phyloP scores from a whole-genome alignment of 176 grass and related monocot species.

The Carex pumila region DNA sequence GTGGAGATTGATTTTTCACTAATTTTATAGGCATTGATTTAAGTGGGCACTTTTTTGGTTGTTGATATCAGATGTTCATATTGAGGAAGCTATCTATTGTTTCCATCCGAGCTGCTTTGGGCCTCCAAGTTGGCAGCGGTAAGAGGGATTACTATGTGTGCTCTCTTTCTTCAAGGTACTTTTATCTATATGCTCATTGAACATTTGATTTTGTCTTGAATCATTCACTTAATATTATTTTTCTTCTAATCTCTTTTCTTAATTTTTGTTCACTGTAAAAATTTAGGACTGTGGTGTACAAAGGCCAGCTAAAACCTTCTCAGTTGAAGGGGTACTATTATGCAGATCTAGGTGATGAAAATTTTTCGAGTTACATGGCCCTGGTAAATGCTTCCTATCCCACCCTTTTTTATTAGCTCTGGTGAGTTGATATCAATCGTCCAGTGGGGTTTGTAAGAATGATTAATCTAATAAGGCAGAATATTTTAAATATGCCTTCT shows the following conservation, averaged over 20 bases:
- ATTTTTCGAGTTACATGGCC: conserved; percentile 93
- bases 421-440: not conserved
- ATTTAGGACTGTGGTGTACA: conserved; percentile 88
- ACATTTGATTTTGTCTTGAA: not conserved
- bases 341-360: conserved; percentile 88
- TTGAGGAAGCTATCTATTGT: conserved; percentile 73
- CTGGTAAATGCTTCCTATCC: conserved; percentile 66
- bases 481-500: not conserved
- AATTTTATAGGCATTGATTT: not conserved
- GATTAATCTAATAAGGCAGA: not conserved
- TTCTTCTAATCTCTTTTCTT: not conserved
- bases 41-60: conserved; percentile 13
- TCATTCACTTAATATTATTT: not conserved
- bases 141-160: conserved; percentile 90
- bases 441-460: not conserved
- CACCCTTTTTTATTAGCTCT: not conserved
- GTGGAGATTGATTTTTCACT: not conserved
- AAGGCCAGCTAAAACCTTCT: conserved; percentile 82
- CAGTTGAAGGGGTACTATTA: conserved; percentile 93
- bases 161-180: conserved; percentile 91
- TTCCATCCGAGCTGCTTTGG: conserved; percentile 48
- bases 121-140: conserved; percentile 51
- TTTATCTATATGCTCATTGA: conserved; percentile 12
- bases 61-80: conserved; percentile 55
- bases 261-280: conserved; percentile 24